Evolutionary conservation across 768 basidiomycete genomes (phyloP), one percentile per base, ranked within the genome.

Genomic region (Pleurotus cornucopiae): DNA sequence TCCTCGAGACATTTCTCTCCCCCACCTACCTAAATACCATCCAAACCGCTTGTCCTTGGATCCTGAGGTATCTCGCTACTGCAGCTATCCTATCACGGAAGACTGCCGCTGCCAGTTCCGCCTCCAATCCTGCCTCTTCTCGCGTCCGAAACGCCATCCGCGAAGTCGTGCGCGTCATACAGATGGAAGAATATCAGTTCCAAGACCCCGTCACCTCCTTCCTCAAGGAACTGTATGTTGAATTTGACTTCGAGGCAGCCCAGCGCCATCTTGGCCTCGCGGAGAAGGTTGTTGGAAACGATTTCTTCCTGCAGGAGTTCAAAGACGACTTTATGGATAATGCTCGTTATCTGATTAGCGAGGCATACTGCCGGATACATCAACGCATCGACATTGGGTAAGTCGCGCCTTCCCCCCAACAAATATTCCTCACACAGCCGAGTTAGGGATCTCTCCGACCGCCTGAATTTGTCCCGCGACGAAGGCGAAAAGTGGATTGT

Each of bases 401-500:
- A 51, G 82, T 61, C 5, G 14, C 30, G 9, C 30, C 9, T 34
- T 34, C 30, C 6, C 7, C 7, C 30, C 30, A 11, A 34, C 30
- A 7, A 34, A 34, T 11, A 11, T 11, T 34, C 9, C 30, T 34
- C 30, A 34, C 9, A 34, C 18, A 38, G 43, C 4, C 37, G 46
- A 25, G 47, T 45, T 59, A 94, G 94, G 57, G 93, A 97, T 65
- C 82, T 98, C 11, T 97, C 95, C 6, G 88, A 92, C 64, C 86
- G 96, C 6, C 80, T 98, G 12, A 98, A 98, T 70, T 81, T 98
- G 47, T 87, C 90, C n/a, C 83, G 79, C 41, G 94, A 94, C 61
- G 97, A 98, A 67, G 97, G 96, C 49, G 97, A 99, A 69, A 96
- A 96, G 65, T 99, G 96, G 96, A 96, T 98, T 59, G 97, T 98